Percentiles rank a stretch among this genome's conserved stretches.
Evolutionary conservation across 345 rosid genomes (phyloP).

Genomic region (Orychophragmus violaceus): DNA sequence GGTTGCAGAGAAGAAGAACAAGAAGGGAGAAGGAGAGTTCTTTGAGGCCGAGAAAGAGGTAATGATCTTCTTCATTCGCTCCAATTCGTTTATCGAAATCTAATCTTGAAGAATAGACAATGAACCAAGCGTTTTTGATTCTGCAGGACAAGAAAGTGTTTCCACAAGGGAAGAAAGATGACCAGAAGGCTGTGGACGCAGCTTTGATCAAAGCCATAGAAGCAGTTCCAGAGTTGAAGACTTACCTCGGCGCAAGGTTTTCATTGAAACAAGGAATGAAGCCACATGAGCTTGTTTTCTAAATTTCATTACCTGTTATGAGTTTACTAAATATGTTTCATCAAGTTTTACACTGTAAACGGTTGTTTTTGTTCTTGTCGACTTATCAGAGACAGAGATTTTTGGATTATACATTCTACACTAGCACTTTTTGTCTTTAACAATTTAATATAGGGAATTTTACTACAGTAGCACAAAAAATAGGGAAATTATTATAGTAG

Average conservation of each 20-base stretch:
- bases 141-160: slow-evolving; percentile 55
- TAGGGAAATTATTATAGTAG: too few relatives aligned
- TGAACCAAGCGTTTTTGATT: neutral
- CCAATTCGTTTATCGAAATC: too few relatives aligned
- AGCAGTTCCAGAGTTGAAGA: slow-evolving; percentile 57
- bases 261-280: slow-evolving; percentile 74
- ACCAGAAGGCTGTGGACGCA: slow-evolving; percentile 67
- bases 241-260: slow-evolving; percentile 71
- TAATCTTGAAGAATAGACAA: too few relatives aligned
- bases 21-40: slow-evolving; percentile 73
- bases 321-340: neutral
- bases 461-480: too few relatives aligned
- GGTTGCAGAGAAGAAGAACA: slow-evolving; percentile 64
- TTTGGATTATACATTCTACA: slow-evolving; percentile 8
- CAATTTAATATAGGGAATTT: too few relatives aligned
- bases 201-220: slow-evolving; percentile 59
- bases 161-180: slow-evolving; percentile 71
- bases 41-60: slow-evolving; percentile 37
- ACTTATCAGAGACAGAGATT: neutral
- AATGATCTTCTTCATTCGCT: neutral
- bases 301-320: slow-evolving; percentile 16
- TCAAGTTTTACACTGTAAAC: neutral
- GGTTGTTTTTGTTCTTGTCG: slow-evolving; percentile 2
- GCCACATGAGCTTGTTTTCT: slow-evolving; percentile 75
- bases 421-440: too few relatives aligned